phyloP scores from a whole-genome alignment of 2,329 filamentous ascomycete species.

The Alternaria alternata region DNA sequence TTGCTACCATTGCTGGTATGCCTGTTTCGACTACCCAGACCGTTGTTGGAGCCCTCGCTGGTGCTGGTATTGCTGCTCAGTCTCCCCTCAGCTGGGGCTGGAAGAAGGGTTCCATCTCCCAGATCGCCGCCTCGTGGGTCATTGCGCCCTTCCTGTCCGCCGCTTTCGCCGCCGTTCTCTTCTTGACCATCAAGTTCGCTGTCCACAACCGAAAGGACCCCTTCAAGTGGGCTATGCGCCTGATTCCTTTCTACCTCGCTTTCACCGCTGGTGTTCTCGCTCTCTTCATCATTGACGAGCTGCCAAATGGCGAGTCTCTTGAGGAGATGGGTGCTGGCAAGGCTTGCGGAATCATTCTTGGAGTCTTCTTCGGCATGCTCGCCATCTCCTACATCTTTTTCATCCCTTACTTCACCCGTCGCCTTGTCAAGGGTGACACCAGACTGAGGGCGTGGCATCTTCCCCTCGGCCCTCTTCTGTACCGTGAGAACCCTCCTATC shows the following conservation, averaged over 20 bases:
- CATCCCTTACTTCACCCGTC: conserved; percentile 40
- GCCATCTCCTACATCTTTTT: conserved; percentile 39
- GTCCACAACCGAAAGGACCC: conserved; percentile 61
- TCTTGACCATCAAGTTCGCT: conserved; percentile 59
- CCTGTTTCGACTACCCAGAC: conserved; percentile 70
- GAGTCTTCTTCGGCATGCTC: conserved; percentile 37
- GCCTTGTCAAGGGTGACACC: conserved; percentile 36
- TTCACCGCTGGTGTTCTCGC: conserved; percentile 59
- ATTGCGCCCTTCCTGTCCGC: conserved; percentile 60
- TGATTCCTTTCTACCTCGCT: conserved; percentile 60
- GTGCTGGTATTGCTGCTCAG: conserved; percentile 63
- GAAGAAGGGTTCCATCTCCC: conserved; percentile 38
- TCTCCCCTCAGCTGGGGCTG: conserved; percentile 39
- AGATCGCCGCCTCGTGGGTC: conserved; percentile 57
- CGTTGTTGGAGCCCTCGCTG: conserved; percentile 66
- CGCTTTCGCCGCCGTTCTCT: conserved; percentile 60
- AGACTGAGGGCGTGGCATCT: conserved; percentile 38
- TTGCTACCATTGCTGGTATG: conserved; percentile 63
- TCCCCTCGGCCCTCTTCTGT: conserved; percentile 52
- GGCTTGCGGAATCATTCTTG: conserved; percentile 37
- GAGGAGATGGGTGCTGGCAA: conserved; percentile 44
- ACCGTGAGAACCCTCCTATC: conserved; percentile 52
- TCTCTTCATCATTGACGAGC: conserved; percentile 66
- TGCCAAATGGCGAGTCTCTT: conserved; percentile 44
- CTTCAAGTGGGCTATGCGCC: conserved; percentile 59